These are phyloP conservation scores for Chlorella variabilis DNA, from an alignment of 163 green algal genomes.

Conservation along the genomic window DNA sequence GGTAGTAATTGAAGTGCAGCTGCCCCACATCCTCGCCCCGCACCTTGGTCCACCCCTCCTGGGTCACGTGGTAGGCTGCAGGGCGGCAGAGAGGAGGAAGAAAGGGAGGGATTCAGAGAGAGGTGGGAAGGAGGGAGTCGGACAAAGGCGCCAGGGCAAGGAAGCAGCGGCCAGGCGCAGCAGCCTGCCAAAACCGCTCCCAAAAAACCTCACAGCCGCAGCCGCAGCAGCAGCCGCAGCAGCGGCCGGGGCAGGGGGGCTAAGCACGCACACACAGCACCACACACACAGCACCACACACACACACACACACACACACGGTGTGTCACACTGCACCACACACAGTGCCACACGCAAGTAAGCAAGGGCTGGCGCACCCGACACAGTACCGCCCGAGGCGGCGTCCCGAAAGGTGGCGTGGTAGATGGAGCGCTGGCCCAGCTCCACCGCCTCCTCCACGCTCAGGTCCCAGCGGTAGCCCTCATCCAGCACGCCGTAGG, in stretches of 20 bases:
- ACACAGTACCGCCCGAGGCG: slow-evolving; percentile 94
- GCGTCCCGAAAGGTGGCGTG: slow-evolving; percentile 98
- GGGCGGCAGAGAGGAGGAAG: background rate
- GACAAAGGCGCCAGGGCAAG: background rate
- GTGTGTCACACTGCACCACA: no score
- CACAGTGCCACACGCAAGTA: slow-evolving; percentile 6
- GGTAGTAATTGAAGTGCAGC: slow-evolving; percentile 88
- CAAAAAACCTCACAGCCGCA: no score
- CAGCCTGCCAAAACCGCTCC: no score
- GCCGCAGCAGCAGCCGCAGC: no score
- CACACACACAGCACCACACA: no score
- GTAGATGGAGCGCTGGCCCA: slow-evolving; percentile 96
- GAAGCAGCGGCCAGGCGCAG: no score
- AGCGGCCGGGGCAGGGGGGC: no score
- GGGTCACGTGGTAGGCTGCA: slow-evolving; percentile 96
- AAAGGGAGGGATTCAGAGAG: no score
- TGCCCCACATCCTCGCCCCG: slow-evolving; percentile 93
- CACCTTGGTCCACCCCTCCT: slow-evolving; percentile 97
- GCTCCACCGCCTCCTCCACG: slow-evolving; percentile 95
- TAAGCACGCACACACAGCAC: no score
- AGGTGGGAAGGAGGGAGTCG: background rate
- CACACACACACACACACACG: no score
- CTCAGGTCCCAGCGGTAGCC: slow-evolving; percentile 92
- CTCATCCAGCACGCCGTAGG: slow-evolving; percentile 97
- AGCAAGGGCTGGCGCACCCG: slow-evolving; percentile 57